Conservation (phyloP, 1,139 yeast species). For the Sugiyamaella pinicola region DNA sequence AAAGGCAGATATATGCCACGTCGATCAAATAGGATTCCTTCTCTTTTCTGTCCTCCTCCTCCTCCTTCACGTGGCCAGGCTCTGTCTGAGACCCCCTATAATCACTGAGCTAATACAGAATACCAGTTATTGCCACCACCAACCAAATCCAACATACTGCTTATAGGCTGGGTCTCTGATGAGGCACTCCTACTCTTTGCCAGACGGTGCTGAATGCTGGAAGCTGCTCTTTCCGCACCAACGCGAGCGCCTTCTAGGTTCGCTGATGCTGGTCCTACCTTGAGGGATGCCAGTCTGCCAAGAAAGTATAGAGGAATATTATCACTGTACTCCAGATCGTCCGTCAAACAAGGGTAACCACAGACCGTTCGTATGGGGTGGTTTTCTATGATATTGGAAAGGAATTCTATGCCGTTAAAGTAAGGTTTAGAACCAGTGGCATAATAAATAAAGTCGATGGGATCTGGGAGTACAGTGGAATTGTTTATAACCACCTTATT, state of each 20-base stretch:
- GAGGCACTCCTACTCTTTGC: constrained; percentile 1
- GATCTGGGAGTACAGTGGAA: constrained; percentile 9
- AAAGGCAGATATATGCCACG: not conserved
- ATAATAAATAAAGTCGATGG: constrained; percentile 47
- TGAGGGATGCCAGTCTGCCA: constrained; percentile 51
- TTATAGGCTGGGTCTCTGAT: not conserved
- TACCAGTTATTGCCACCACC: constrained; percentile 14
- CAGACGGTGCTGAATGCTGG: constrained; percentile 18
- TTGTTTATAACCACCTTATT: constrained; percentile 12
- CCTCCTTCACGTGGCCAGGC: not conserved
- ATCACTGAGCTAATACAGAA: constrained; percentile 10
- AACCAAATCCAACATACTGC: constrained; percentile 12
- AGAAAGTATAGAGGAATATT: constrained; percentile 49
- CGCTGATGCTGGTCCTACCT: constrained; percentile 54
- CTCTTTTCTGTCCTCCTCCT: too few species aligned
- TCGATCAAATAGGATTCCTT: not conserved
- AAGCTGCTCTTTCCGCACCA: constrained; percentile 51
- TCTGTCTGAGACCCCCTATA: not conserved
- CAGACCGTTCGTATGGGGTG: constrained; percentile 43
- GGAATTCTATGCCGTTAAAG: constrained; percentile 33
- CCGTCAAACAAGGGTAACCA: constrained; percentile 52
- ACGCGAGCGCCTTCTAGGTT: constrained; percentile 53
- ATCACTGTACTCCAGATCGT: constrained; percentile 49
- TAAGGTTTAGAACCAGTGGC: constrained; percentile 51
- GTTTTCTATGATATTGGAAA: constrained; percentile 41